Conservation (phyloP, 306 rosid species). For the Senna tora region DNA sequence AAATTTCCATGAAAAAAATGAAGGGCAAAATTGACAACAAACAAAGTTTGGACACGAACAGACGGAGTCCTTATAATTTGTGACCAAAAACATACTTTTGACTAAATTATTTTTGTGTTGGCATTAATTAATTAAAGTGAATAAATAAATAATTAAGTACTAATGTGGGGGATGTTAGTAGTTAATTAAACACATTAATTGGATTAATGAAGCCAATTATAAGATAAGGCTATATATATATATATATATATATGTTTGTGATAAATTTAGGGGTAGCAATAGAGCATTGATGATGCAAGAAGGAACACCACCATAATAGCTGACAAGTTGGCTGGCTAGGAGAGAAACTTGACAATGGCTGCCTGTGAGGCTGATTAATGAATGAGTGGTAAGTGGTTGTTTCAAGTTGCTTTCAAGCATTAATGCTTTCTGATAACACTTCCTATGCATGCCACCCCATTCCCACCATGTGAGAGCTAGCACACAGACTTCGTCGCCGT, state of each 20-base stretch:
- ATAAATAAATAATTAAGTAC: neutral
- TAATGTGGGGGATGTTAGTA: neutral
- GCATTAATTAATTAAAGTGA: neutral
- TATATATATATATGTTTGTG: neutral
- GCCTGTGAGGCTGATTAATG: conserved; percentile 35
- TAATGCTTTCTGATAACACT: conserved; percentile 15
- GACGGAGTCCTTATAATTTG: no score
- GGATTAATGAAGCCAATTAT: neutral
- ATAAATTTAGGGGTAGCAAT: neutral
- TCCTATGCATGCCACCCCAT: neutral
- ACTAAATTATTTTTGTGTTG: no score
- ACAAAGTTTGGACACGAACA: no score
- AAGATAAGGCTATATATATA: neutral
- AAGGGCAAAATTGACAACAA: no score
- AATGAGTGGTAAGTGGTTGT: conserved; percentile 23
- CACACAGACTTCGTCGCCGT: no score
- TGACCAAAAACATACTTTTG: no score
- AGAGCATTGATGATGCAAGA: conserved; percentile 38
- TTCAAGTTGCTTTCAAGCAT: conserved; percentile 45
- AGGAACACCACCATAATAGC: neutral
- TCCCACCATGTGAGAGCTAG: no score
- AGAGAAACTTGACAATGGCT: conserved; percentile 6
- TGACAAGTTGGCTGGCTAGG: conserved; percentile 30
- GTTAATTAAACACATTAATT: neutral
- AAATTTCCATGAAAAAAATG: no score